These are phyloP conservation scores for Sporothrix brasiliensis DNA, from an alignment of 2,329 filamentous ascomycete species.

Conservation along the genomic window DNA sequence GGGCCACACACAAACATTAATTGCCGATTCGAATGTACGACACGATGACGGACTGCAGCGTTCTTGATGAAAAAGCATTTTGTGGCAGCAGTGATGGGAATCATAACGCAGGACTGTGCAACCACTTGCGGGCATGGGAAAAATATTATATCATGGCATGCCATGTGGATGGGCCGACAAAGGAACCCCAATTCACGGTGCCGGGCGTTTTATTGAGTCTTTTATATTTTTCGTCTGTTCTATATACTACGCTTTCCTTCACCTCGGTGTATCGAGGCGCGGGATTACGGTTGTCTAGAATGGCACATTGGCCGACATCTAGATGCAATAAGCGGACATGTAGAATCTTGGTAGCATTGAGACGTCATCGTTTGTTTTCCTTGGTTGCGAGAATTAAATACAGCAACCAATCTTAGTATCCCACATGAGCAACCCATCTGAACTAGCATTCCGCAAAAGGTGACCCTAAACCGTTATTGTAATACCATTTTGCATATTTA, in stretches of 20 bases:
- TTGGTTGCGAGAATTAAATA: not conserved
- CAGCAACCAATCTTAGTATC: not conserved
- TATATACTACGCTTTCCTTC: not conserved
- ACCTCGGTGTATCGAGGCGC: not conserved
- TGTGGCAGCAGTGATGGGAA: conserved; percentile 9
- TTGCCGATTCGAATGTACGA: conserved; percentile 14
- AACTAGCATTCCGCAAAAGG: not conserved
- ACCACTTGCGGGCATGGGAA: not conserved
- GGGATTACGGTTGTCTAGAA: conserved; percentile 2
- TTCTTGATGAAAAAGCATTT: conserved; percentile 5
- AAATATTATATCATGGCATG: conserved; percentile 19
- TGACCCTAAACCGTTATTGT: not conserved
- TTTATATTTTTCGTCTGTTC: not conserved
- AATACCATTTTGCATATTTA: not conserved
- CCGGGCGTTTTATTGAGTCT: conserved; percentile 16
- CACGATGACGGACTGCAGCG: conserved; percentile 17
- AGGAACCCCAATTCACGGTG: not conserved
- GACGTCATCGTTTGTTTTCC: conserved; percentile 10
- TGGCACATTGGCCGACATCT: conserved; percentile 10
- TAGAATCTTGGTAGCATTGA: not conserved
- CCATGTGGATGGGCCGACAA: not conserved
- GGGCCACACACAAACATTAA: not conserved
- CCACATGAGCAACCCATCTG: too few relatives aligned
- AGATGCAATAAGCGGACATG: conserved; percentile 4
- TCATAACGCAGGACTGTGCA: not conserved